Base-by-base conservation (phyloP, 2,329 filamentous ascomycete genomes). In the Alternaria sp. region DNA sequence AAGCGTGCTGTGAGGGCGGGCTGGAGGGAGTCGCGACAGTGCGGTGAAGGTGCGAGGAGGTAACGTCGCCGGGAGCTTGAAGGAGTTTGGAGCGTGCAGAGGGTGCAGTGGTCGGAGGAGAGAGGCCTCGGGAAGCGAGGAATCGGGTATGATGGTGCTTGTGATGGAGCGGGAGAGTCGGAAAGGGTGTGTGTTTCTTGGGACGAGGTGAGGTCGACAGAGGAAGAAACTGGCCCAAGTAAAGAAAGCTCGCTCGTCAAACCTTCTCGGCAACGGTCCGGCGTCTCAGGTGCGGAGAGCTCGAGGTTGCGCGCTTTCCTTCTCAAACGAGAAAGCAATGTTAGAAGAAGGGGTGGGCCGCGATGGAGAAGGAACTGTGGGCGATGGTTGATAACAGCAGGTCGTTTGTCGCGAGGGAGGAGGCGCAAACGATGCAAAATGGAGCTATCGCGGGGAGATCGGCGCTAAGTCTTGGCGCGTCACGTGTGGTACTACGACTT, bases 1-100 rank as follows among this genome's bases (percentile, higher is more conserved):
- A 94, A 95, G 93, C 91, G 90, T 92, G 92, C 90, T 93, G 91
- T 94, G 91, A 81, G 85, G 76, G 72, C 73, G 74, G 58, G 59
- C 65, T 74, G 71, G 57, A 63, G 67, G 71, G 73, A 69, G 70
- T 61, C 72, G 78, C 73, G 73, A 70, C 62, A 66, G 69, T 67
- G 69, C 69, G 68, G 69, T 73, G 68, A 57, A 67, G 66, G 66
- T 68, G 70, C 68, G 73, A 63, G 65, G 65, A 76, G 75, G 74
- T 69, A 73, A 78, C 74, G 68, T 75, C 74, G 74, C 71, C 74
- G 74, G 59, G 69, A 76, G 71, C 71, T 71, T 68, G 72, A 69
- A 69, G 71, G 69, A 69, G 70, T 69, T 72, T 71, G 74, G 74
- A 71, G 73, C 73, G 70, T 72, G 74, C 69, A 75, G 71, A 66